phyloP scores from a whole-genome alignment of 2,329 filamentous ascomycete species.

The Coleophoma crateriformis region DNA sequence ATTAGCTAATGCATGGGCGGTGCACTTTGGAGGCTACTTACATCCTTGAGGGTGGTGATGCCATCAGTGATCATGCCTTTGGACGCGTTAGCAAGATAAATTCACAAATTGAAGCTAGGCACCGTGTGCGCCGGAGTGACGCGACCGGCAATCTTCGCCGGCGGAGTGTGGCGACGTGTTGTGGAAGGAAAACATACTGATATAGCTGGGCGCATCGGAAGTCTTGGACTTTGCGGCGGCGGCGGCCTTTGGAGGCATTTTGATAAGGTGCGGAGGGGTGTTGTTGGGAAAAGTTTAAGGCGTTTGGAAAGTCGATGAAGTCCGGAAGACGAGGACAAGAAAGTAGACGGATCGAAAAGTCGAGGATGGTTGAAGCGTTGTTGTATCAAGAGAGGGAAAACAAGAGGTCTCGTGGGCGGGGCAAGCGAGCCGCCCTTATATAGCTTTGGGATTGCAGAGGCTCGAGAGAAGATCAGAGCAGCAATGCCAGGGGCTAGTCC shows the following conservation, averaged over 20 bases:
- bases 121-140: slow-evolving; percentile 43
- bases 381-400: neutral
- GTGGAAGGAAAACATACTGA: slow-evolving; percentile 46
- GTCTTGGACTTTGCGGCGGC: slow-evolving; percentile 53
- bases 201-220: slow-evolving; percentile 51
- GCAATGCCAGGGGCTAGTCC: slow-evolving; percentile 1
- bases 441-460: no score
- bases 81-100: slow-evolving; percentile 15
- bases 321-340: neutral
- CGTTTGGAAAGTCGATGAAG: neutral
- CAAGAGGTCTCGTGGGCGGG: slow-evolving; percentile 2
- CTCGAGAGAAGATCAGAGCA: slow-evolving; percentile 2
- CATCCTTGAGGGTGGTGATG: slow-evolving; percentile 26
- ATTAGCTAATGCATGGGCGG: slow-evolving; percentile 7
- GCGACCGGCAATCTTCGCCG: slow-evolving; percentile 39
- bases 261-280: slow-evolving; percentile 16
- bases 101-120: slow-evolving; percentile 20
- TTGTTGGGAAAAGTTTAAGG: neutral
- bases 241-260: slow-evolving; percentile 63
- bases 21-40: slow-evolving; percentile 10
- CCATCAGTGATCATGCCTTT: slow-evolving; percentile 27
- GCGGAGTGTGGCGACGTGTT: slow-evolving; percentile 34
- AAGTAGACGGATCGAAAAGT: neutral
- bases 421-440: neutral
- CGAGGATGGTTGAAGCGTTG: neutral